Evolutionary conservation across 192 early-diverging fungal genomes (phyloP), one percentile per base, ranked within the genome.

Genomic region (Coemansia sp.): DNA sequence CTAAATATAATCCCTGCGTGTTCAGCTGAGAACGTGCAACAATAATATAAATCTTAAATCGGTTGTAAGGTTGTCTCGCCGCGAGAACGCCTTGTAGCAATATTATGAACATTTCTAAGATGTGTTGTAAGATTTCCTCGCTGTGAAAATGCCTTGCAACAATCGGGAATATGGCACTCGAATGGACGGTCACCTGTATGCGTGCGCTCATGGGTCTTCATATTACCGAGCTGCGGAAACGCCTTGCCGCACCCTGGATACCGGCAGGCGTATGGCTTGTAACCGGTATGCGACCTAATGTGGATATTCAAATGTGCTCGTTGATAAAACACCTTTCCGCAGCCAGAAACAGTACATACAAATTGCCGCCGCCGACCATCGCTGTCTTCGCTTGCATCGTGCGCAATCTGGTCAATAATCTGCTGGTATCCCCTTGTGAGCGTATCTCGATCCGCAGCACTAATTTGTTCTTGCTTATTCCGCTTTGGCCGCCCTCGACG

Each of bases 151-250:
- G 85, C 80, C 64, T 88, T 88, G 51, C 65, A 78, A 61, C 93
- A 94, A 52, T 76, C 86, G 21, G 68, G 55, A 7, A 85, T 62
- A 26, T 83, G 72, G 74, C 93, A 94, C 53, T 82, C 70, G 58
- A 88, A 94, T 19, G 88, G 91, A 61, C 89, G 90, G 62, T 89
- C 87, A 28, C 86, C 88, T 14, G 85, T 77, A 63, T 94, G 93
- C 18, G 86, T 88, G 56, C 86, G 85, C 78, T 92, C 88, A 52
- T 94, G 93, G 5, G 92, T 92, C 64, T 87, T 86, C 76, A 92
- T 78, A 68, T 93, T 92, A 5, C 90, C 90, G 62, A 88, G 85
- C 83, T 92, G 92, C 26, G 86, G 85, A 58, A 93, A 93, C 28
- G 86, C 71, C 79, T 93, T 93, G 64, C 82, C 88, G 58, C 92